Evolutionary conservation across 2,329 filamentous ascomycete genomes (phyloP), one percentile per base, ranked within the genome.

Genomic region (Apiospora hydei): DNA sequence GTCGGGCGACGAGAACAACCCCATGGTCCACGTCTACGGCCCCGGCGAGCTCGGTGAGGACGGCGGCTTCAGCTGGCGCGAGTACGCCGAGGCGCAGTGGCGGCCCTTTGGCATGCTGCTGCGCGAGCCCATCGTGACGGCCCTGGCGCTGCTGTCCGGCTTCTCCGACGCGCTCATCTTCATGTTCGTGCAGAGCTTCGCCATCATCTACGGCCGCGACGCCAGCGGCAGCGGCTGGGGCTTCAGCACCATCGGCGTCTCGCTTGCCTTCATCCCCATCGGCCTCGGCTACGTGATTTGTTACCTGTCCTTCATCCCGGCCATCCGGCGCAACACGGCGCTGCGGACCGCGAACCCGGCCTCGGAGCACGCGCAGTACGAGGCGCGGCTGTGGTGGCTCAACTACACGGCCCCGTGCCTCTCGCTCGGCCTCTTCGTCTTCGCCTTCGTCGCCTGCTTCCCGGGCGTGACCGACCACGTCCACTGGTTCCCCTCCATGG

Each of bases 101-200:
- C 89, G 92, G 0, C 92, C 92, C 0, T 94, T 93, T 81, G 87
- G 87, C 77, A 93, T 94, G 89, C 92, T 94, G 79, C 74, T 92
- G 46, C 92, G 89, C 0, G 93, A 95, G 82, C 92, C 93, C 4
- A 94, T 94, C 72, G 92, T 94, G 14, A 83, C 92, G 21, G 89
- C 88, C 49, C 84, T 94, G 6, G 94, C 92, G 1, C 86, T 94
- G 0, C 88, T 94, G 6, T 91, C 88, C 3, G 92, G 92, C 44
- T 94, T 94, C 84, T 90, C 88, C 13, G 92, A 94, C 72, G 91
- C 91, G 3, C 87, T 94, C 4, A 94, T 94, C 81, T 94, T 94
- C 84, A 93, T 93, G 85, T 93, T 92, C 79, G 89, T 94, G 70
- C 91, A 94, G 79, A 92, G 90, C 0, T 94, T 93, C 76, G 82